Base-by-base conservation (phyloP, 2,329 filamentous ascomycete species). In the Hymenoscyphus fraxineus region DNA sequence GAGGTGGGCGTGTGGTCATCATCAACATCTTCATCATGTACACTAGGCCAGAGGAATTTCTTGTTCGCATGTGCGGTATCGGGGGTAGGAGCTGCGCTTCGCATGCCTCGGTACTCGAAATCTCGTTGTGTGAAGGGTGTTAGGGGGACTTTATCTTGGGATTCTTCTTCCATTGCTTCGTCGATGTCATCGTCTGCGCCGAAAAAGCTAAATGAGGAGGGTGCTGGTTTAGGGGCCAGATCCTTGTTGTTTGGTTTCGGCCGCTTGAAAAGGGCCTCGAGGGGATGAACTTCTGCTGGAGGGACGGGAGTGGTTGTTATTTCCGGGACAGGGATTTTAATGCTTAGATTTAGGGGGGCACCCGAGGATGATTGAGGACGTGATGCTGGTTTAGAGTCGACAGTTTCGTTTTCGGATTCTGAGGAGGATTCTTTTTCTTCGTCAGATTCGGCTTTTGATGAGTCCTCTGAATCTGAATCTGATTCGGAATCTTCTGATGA, bases 81-180 rank as follows among this genome's bases (percentile, higher is more conserved):
- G 0, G 95, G 95, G 0, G 95, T 99, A 0, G 95, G 95, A 2
- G 95, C 95, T 6, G 93, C 93, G 74, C 93, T 97, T 63, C 95
- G 85, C n/a, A 91, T 75, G 60, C 85, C 85, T 67, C 93, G 85
- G 78, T 82, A 86, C 70, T 92, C 88, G 38, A 94, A 81, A 69
- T 98, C 94, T 69, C 88, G 85, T 67, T 88, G 87, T 0, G 91
- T 92, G 75, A 88, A 96, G 0, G 94, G 94, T 0, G 94, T 97
- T 77, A 92, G 86, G 13, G 93, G 93, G 4, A 80, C 69, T 67
- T 78, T 75, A 10, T 79, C 75, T 1, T 77, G 75, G 13, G 81
- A 83, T 27, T 83, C 76, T 19, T 79, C 75, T 16, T 79, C 78
- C 2, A 76, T 73, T 16, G 80, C 77, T 19, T 78, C 76, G 1